Percentiles rank a stretch among this genome's conserved stretches.
phyloP scores from a whole-genome alignment of 108 stramenopile genomes.

The Heterococcus sp. region DNA sequence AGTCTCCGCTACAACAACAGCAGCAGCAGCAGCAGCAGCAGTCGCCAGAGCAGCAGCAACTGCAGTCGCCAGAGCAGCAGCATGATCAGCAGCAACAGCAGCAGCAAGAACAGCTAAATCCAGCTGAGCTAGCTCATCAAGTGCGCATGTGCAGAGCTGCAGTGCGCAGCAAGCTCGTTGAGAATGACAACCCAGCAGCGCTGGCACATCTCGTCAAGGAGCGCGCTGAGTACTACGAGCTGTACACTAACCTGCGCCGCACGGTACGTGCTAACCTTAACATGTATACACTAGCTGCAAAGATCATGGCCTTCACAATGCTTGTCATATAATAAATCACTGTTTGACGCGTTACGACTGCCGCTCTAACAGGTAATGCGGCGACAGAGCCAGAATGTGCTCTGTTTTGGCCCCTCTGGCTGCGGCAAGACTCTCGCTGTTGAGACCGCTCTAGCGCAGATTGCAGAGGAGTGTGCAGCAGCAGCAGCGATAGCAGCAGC shows the following conservation, averaged over 20 bases:
- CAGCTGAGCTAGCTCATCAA: neutral
- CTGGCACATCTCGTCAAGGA: neutral
- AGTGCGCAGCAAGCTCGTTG: neutral
- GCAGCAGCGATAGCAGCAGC: neutral
- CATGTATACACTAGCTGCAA: no score
- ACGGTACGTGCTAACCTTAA: neutral
- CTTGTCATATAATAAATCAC: no score
- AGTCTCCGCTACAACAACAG: neutral
- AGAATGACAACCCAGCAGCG: neutral
- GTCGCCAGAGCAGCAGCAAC: neutral
- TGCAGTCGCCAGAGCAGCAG: neutral
- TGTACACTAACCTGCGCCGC: neutral
- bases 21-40: neutral
- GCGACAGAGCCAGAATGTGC: neutral
- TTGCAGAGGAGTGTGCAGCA: neutral
- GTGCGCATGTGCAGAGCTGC: neutral
- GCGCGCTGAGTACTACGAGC: neutral
- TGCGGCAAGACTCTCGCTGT: neutral
- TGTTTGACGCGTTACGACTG: neutral
- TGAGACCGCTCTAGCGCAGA: neutral
- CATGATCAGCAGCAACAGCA: neutral
- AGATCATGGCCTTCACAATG: no score
- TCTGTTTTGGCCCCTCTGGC: neutral
- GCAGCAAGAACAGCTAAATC: neutral
- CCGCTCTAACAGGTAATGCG: neutral